These are phyloP conservation scores for Sicyos edulis DNA, from an alignment of 306 rosid species.

Conservation along the genomic window DNA sequence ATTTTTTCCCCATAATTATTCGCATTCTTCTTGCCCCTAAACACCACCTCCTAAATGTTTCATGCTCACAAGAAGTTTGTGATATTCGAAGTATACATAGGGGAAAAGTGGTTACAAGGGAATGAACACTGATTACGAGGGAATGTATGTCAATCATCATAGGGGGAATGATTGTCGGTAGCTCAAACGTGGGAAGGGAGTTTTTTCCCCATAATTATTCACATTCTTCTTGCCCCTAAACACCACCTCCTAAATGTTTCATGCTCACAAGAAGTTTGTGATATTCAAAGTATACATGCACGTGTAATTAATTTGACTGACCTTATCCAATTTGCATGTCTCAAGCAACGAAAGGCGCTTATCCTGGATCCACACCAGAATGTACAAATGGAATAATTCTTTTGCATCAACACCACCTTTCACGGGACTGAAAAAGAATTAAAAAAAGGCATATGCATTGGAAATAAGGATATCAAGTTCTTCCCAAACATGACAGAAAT, in stretches of 20 bases:
- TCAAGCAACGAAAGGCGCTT: conserved; percentile 79
- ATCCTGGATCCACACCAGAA: conserved; percentile 91
- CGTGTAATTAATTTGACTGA: conserved; percentile 22
- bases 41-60: too few species aligned
- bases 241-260: too few species aligned
- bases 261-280: not conserved
- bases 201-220: too few species aligned
- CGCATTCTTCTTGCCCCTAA: too few species aligned
- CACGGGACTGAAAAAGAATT: conserved; percentile 48
- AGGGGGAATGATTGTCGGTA: too few species aligned
- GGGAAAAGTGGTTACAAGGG: too few species aligned
- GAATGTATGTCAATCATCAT: too few species aligned
- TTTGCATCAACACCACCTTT: conserved; percentile 96
- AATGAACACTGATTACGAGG: too few species aligned
- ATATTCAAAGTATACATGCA: not conserved
- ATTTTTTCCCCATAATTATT: too few species aligned
- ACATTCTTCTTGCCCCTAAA: too few species aligned
- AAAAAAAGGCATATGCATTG: conserved; percentile 14
- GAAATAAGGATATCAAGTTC: not conserved
- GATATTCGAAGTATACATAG: not conserved
- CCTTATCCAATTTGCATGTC: conserved; percentile 90
- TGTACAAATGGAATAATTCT: conserved; percentile 87
- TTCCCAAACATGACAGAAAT: not conserved
- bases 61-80: not conserved
- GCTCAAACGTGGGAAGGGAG: too few species aligned